Conservation (phyloP, 2,329 filamentous ascomycete species). For the Phoma sp. region DNA sequence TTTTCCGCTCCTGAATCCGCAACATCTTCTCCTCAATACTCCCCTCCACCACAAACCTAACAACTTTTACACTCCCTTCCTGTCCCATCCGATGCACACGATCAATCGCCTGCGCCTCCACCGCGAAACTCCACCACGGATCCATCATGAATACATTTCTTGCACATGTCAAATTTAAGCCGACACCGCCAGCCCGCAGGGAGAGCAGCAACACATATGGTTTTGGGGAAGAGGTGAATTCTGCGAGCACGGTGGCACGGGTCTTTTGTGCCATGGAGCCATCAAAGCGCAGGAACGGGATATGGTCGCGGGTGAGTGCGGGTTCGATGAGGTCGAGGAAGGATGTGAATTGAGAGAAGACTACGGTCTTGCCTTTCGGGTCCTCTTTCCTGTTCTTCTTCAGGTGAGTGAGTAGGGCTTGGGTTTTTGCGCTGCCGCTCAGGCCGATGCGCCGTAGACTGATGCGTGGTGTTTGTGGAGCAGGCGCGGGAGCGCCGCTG, state of each 20-base stretch:
- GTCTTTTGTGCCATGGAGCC: slow-evolving; percentile 88
- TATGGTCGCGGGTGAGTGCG: slow-evolving; percentile 73
- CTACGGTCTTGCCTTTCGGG: slow-evolving; percentile 81
- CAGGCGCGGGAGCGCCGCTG: slow-evolving; percentile 38
- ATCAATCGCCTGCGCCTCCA: slow-evolving; percentile 97
- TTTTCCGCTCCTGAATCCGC: slow-evolving; percentile 91
- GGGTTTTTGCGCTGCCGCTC: slow-evolving; percentile 87
- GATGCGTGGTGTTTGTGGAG: slow-evolving; percentile 57
- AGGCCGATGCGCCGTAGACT: slow-evolving; percentile 68
- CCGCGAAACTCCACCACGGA: slow-evolving; percentile 98
- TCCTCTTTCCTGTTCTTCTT: slow-evolving; percentile 70
- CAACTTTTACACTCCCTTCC: slow-evolving; percentile 82
- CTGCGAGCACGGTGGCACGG: slow-evolving; percentile 76
- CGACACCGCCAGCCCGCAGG: slow-evolving; percentile 89
- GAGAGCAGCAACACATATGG: slow-evolving; percentile 83
- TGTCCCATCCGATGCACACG: slow-evolving; percentile 98
- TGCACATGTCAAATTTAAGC: slow-evolving; percentile 88
- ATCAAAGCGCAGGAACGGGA: slow-evolving; percentile 86
- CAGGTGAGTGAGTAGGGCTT: slow-evolving; percentile 78
- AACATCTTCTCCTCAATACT: slow-evolving; percentile 98
- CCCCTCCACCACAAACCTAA: slow-evolving; percentile 84
- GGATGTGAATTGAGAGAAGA: slow-evolving; percentile 97
- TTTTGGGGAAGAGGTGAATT: slow-evolving; percentile 67
- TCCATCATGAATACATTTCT: slow-evolving; percentile 98
- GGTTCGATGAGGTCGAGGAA: slow-evolving; percentile 92